Evolutionary conservation across 1,284 basidiomycete genomes (phyloP).

Genomic region (Leucoagaricus sp.): DNA sequence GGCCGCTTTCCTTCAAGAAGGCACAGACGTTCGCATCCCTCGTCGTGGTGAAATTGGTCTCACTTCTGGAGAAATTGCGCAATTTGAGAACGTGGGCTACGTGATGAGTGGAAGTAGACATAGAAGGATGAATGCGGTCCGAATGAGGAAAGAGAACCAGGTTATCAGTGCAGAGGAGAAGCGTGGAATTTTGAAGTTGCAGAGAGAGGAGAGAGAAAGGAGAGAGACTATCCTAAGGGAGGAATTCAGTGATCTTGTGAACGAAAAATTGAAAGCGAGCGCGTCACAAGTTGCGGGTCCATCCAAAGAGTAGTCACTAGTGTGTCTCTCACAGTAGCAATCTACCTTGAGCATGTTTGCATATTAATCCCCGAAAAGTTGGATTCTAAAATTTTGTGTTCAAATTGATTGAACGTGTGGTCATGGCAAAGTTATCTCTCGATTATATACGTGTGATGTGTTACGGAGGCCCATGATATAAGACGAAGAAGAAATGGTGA

Average conservation of each 20-base stretch:
- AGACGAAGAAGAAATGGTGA: slow-evolving; percentile 8
- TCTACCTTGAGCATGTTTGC: neutral
- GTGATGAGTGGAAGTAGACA: slow-evolving; percentile 98
- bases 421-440: neutral
- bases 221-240: slow-evolving; percentile 81
- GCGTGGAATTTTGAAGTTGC: slow-evolving; percentile 88
- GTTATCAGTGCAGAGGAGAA: slow-evolving; percentile 98
- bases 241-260: slow-evolving; percentile 80
- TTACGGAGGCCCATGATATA: neutral
- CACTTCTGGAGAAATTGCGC: slow-evolving; percentile 82
- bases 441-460: neutral
- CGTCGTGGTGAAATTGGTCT: slow-evolving; percentile 98
- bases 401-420: too few species aligned
- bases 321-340: neutral
- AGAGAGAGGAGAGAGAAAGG: slow-evolving; percentile 90
- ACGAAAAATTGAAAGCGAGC: slow-evolving; percentile 63
- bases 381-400: too few species aligned
- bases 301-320: slow-evolving; percentile 9
- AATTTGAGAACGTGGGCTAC: slow-evolving; percentile 90
- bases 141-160: slow-evolving; percentile 98
- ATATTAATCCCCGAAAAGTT: too few species aligned
- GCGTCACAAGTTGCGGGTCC: slow-evolving; percentile 3
- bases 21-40: slow-evolving; percentile 88
- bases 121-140: slow-evolving; percentile 94
- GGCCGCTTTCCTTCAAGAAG: slow-evolving; percentile 92